A percentile compares a stretch with the other conserved stretches of the same genome.
phyloP scores from a whole-genome alignment of 345 rosid species.

The Salix udensis region DNA sequence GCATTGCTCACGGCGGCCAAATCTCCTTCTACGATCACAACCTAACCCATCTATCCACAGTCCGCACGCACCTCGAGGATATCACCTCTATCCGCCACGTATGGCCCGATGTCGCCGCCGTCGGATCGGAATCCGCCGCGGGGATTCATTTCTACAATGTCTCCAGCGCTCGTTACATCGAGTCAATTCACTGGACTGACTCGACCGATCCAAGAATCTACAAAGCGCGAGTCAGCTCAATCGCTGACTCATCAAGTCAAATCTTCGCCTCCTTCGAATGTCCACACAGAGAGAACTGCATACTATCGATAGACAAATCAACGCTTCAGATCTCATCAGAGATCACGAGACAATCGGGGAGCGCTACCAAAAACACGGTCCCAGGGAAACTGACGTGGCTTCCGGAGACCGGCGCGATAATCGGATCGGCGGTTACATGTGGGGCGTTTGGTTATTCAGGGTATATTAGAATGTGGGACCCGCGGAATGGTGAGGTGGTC shows the following conservation, averaged over 20 bases:
- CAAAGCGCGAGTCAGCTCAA: conserved; percentile 63
- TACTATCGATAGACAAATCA: conserved; percentile 70
- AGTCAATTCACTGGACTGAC: conserved; percentile 78
- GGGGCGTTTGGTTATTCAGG: conserved; percentile 92
- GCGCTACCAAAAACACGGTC: conserved; percentile 52
- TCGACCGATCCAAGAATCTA: conserved; percentile 74
- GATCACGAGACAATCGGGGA: conserved; percentile 67
- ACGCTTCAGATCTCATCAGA: conserved; percentile 61
- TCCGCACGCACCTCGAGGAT: conserved; percentile 75
- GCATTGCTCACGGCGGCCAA: conserved; percentile 93
- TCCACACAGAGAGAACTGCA: conserved; percentile 68
- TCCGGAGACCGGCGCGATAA: conserved; percentile 37
- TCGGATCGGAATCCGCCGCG: conserved; percentile 57
- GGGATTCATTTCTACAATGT: conserved; percentile 87
- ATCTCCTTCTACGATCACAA: conserved; percentile 76
- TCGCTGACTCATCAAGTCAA: conserved; percentile 49
- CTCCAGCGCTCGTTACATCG: conserved; percentile 50
- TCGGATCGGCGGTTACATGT: conserved; percentile 51
- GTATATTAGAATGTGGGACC: conserved; percentile 82
- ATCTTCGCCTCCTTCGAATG: conserved; percentile 73
- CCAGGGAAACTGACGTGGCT: conserved; percentile 71
- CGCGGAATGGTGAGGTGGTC: conserved; percentile 50
- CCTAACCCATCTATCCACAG: conserved; percentile 52
- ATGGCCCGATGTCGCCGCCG: conserved; percentile 59
- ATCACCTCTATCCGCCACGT: conserved; percentile 61